Percentiles rank a stretch among this genome's conserved stretches.
Conservation (phyloP, 805 yeast species). For the Cyberlindnera maritima region DNA sequence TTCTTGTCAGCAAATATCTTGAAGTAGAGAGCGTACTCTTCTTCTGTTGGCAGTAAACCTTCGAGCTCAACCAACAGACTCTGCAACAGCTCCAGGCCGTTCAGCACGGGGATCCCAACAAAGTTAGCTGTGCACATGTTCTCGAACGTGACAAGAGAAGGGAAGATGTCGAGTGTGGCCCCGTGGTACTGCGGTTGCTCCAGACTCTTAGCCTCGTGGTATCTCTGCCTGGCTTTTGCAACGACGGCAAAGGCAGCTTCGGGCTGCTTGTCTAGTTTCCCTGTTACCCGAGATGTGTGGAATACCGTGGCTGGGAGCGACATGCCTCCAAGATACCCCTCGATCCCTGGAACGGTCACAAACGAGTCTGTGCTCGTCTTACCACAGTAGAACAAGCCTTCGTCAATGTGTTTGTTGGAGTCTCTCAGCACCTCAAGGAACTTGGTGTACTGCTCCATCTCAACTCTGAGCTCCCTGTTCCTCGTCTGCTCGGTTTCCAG, state of each 20-base stretch:
- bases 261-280: background rate
- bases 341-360: background rate
- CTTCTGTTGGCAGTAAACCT: background rate
- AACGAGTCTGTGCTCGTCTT: background rate
- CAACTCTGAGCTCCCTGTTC: constrained; percentile 6
- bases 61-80: background rate
- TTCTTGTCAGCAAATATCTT: background rate
- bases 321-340: background rate
- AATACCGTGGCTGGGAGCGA: background rate
- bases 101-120: background rate
- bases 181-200: background rate
- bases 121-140: background rate
- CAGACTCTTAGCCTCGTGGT: background rate
- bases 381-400: background rate
- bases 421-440: background rate
- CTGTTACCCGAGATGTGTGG: no score
- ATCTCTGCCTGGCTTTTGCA: background rate
- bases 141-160: background rate
- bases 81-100: background rate
- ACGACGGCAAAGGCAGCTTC: background rate
- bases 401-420: background rate
- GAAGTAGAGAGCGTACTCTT: background rate
- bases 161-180: background rate
- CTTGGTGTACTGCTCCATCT: background rate
- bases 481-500: background rate